Conservation (phyloP, 805 yeast species). For the Limtongia smithiae region DNA sequence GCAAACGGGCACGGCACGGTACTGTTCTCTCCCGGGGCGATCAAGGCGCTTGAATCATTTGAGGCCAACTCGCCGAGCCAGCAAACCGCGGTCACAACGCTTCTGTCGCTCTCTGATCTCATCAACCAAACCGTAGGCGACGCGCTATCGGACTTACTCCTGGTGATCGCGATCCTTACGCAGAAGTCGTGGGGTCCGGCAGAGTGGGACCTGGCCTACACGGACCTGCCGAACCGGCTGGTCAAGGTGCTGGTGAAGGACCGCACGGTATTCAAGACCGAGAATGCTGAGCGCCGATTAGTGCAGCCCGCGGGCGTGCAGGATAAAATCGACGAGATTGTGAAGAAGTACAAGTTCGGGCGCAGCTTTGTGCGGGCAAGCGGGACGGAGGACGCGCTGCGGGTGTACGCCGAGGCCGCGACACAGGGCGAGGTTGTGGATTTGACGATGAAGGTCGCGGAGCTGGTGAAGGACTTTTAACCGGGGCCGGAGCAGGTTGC, state of each 20-base stretch:
- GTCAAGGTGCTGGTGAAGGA: conserved; percentile 81
- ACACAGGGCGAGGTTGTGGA: conserved; percentile 47
- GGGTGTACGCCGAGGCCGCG: conserved; percentile 89
- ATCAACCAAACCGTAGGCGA: conserved; percentile 99
- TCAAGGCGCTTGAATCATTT: conserved; percentile 40
- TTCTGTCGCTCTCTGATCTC: conserved; percentile 60
- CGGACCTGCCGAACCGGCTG: conserved; percentile 82
- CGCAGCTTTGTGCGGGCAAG: conserved; percentile 94
- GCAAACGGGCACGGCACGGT: conserved; percentile 99
- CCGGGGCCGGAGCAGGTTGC: background rate
- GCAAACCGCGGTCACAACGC: conserved; percentile 48
- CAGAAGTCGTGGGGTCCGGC: conserved; percentile 56
- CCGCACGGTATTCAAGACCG: conserved; percentile 72
- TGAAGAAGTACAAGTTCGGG: conserved; percentile 54
- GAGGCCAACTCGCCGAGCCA: conserved; percentile 45
- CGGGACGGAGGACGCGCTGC: conserved; percentile 96
- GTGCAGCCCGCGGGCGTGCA: conserved; percentile 78
- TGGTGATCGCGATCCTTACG: conserved; percentile 63
- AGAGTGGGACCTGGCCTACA: conserved; percentile 73
- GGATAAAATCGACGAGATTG: conserved; percentile 60
- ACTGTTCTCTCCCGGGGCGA: conserved; percentile 58
- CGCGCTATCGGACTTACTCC: conserved; percentile 86
- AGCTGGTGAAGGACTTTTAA: conserved; percentile 27
- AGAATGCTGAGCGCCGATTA: conserved; percentile 84
- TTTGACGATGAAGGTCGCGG: conserved; percentile 40